A percentile compares a stretch with the other conserved stretches of the same genome.
These are phyloP conservation scores for Moelleriella libera DNA, from an alignment of 2,329 filamentous ascomycete species.

Conservation along the genomic window DNA sequence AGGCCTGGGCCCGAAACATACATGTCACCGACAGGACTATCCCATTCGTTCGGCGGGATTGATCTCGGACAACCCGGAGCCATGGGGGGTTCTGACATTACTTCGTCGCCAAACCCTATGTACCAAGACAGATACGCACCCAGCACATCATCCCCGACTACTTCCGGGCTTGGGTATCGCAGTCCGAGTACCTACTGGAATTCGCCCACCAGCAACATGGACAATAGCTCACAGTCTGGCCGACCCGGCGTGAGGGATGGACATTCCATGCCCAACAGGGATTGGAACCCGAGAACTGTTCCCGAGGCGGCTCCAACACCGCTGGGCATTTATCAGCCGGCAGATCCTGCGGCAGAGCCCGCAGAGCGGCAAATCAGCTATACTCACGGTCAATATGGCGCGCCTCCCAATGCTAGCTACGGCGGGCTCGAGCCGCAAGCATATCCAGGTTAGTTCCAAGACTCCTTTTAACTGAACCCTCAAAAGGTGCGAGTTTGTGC, in stretches of 20 bases:
- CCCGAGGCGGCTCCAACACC: not conserved
- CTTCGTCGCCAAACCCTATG: conserved; percentile 42
- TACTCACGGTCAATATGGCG: conserved; percentile 16
- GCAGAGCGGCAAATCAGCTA: conserved; percentile 21
- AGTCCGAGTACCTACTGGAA: conserved; percentile 2
- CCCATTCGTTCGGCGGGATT: conserved; percentile 52
- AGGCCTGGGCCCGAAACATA: conserved; percentile 50
- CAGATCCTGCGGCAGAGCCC: conserved; percentile 22
- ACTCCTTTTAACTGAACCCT: too few relatives aligned
- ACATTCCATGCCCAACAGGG: not conserved
- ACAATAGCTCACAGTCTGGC: not conserved
- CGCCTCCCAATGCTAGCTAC: conserved; percentile 17
- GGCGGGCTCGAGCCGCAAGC: conserved; percentile 34
- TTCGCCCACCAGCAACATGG: conserved; percentile 1
- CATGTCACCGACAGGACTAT: conserved; percentile 52
- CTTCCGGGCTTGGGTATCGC: conserved; percentile 19
- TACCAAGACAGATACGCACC: conserved; percentile 41
- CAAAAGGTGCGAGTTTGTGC: too few relatives aligned
- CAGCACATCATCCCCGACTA: conserved; percentile 29
- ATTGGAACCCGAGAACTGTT: conserved; percentile 1
- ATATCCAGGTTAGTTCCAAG: conserved; percentile 32
- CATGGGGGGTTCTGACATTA: conserved; percentile 37
- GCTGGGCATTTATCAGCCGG: not conserved
- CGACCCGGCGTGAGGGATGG: not conserved
- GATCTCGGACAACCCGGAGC: conserved; percentile 42